Conservation (phyloP, 139 green algal genomes). For the Desmodesmus armatus region DNA sequence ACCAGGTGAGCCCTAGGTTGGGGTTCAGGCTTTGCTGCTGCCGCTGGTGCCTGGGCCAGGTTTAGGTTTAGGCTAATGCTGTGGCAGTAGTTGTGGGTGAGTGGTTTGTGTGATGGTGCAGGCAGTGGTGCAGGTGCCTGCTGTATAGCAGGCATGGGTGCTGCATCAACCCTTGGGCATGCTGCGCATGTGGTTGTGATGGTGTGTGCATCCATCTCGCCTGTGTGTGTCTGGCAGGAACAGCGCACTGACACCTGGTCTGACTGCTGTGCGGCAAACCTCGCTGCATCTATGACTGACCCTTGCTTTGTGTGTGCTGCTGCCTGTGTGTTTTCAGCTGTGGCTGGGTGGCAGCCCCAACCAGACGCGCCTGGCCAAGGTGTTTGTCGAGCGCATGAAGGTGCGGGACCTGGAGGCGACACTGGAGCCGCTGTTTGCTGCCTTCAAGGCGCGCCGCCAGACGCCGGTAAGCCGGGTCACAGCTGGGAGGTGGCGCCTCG, state of each 20-base stretch:
- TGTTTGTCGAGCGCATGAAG: slow-evolving; percentile 76
- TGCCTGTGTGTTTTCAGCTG: slow-evolving; percentile 56
- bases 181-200: no score
- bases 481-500: no score
- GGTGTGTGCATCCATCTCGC: no score
- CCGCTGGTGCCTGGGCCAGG: neutral
- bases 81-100: neutral
- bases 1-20: slow-evolving; percentile 76
- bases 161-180: no score
- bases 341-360: slow-evolving; percentile 90
- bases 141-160: no score
- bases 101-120: neutral
- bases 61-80: no score
- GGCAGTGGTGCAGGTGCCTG: neutral
- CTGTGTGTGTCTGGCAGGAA: no score
- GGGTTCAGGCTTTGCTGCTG: neutral
- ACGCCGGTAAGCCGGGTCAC: no score
- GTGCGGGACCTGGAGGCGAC: slow-evolving; percentile 90
- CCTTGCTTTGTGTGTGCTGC: neutral
- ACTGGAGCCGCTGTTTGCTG: slow-evolving; percentile 92
- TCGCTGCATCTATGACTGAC: neutral
- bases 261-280: no score
- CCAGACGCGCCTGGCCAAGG: slow-evolving; percentile 88
- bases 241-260: no score
- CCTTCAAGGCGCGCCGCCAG: slow-evolving; percentile 30